Evolutionary conservation across 305 asterid species (phyloP).

Genomic region (Nicotiana rustica): DNA sequence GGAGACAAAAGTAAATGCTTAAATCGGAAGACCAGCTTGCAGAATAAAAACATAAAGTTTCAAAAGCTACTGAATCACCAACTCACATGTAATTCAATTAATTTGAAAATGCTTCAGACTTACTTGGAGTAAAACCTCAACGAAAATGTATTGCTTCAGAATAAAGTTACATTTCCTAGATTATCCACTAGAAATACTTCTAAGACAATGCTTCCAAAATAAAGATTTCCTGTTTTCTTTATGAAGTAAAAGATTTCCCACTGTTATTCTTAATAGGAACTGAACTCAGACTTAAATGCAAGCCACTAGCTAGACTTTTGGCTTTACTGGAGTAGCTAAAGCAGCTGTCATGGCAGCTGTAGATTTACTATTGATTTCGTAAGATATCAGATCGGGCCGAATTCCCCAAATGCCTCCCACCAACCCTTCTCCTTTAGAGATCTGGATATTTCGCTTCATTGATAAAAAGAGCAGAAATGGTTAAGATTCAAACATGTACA

Average conservation of each 20-base stretch:
- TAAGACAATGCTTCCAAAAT: not conserved
- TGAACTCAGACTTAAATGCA: slow-evolving; percentile 29
- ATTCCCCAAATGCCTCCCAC: not conserved
- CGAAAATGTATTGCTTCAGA: slow-evolving; percentile 14
- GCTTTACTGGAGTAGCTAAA: slow-evolving; percentile 6
- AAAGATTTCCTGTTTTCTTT: not conserved
- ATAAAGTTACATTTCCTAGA: slow-evolving; percentile 16
- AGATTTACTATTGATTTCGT: slow-evolving; percentile 11
- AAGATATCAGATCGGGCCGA: not conserved
- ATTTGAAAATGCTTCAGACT: slow-evolving; percentile 20
- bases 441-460: slow-evolving; percentile 27
- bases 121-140: slow-evolving; percentile 21
- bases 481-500: not conserved
- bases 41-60: slow-evolving; percentile 17
- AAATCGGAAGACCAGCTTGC: slow-evolving; percentile 28
- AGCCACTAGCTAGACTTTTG: slow-evolving; percentile 30
- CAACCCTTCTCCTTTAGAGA: slow-evolving; percentile 26
- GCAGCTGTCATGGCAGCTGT: slow-evolving; percentile 10
- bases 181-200: slow-evolving; percentile 19
- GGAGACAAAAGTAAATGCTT: slow-evolving; percentile 3
- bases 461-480: not conserved
- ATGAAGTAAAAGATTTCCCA: not conserved
- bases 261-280: not conserved
- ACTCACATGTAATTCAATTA: not conserved
- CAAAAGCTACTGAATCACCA: slow-evolving; percentile 16